Base-by-base conservation (phyloP, 768 basidiomycete species). In the Lepiota venenata region DNA sequence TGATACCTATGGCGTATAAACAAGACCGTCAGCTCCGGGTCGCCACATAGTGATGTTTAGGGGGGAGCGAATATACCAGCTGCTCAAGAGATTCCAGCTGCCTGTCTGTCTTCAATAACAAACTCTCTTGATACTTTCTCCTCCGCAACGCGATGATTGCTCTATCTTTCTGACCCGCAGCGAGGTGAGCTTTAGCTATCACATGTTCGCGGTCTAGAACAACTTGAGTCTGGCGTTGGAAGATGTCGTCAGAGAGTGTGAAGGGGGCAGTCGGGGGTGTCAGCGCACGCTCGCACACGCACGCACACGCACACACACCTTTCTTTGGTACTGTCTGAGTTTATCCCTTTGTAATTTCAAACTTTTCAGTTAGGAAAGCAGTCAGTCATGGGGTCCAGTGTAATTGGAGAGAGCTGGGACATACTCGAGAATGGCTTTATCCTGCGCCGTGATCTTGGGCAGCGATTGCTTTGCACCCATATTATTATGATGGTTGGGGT, bases 341-440 rank as follows among this genome's bases (percentile, higher is more conserved):
- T 95, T 98, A 72, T 99, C 97, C 32, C 97, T 81, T 69, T 99
- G 97, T 43, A 97, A 70, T 71, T 99, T 98, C 60, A 99, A 80
- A 66, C 96, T 98, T 32, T 32, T 3, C 27, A 65, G 48, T n/a
- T 29, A 16, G 50, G 32, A 54, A 37, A 48, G 50, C 21, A 38
- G 52, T 57, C 45, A 37, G 47, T 50, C 38, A 10, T 36, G 61
- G 36, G 50, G 48, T 61, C 44, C 9, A 55, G 43, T 53, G 51
- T 47, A n/a, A 55, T 22, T 56, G 53, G 55, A 52, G 18, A 60
- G 20, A 25, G n/a, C 15, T 20, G 11, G 47, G 20, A 79, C 91
- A 67, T 59, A 98, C 96, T 98, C 96, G 56, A 99, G 81, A 58
- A 99, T 89, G 41, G 97, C 96, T 59, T 88, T 83, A 70, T 99